Evolutionary conservation across 2,329 filamentous ascomycete species (phyloP).

Genomic region (Emericellopsis atlantica): DNA sequence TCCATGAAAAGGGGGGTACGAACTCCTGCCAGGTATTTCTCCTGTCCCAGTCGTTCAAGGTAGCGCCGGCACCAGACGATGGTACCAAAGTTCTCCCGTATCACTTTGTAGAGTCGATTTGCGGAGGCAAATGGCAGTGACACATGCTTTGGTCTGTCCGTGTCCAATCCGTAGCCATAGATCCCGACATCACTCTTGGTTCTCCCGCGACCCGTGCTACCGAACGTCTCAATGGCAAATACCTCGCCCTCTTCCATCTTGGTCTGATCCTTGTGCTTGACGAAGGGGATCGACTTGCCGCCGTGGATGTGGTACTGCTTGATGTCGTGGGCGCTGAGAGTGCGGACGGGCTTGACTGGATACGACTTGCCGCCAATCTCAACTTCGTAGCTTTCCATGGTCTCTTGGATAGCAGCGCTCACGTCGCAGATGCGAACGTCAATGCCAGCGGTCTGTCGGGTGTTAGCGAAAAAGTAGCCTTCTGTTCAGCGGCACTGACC

Average conservation of each 20-base stretch:
- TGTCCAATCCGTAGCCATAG: constrained; percentile 36
- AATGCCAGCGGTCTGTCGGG: constrained; percentile 51
- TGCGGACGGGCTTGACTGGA: constrained; percentile 69
- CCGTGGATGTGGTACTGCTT: constrained; percentile 78
- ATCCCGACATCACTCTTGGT: constrained; percentile 63
- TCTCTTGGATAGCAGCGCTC: constrained; percentile 68
- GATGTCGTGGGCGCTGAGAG: constrained; percentile 78
- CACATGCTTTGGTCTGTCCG: constrained; percentile 19
- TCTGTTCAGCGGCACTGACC: constrained; percentile 9
- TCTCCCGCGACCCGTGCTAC: constrained; percentile 74
- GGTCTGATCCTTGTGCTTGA: constrained; percentile 68
- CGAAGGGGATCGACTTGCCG: constrained; percentile 78
- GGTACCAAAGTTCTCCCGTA: constrained; percentile 49
- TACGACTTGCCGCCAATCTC: constrained; percentile 66
- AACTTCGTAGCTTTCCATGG: constrained; percentile 84
- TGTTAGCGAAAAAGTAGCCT: background rate
- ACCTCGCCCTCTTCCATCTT: constrained; percentile 95
- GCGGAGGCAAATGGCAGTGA: constrained; percentile 35
- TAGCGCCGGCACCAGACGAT: constrained; percentile 50
- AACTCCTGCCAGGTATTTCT: constrained; percentile 46
- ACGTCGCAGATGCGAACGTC: constrained; percentile 78
- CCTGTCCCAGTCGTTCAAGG: constrained; percentile 47
- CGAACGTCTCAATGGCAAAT: constrained; percentile 90
- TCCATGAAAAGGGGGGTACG: constrained; percentile 7
- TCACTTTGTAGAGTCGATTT: constrained; percentile 41